Conservation (phyloP, 2,329 filamentous ascomycete genomes). For the Cordyceps javanica region DNA sequence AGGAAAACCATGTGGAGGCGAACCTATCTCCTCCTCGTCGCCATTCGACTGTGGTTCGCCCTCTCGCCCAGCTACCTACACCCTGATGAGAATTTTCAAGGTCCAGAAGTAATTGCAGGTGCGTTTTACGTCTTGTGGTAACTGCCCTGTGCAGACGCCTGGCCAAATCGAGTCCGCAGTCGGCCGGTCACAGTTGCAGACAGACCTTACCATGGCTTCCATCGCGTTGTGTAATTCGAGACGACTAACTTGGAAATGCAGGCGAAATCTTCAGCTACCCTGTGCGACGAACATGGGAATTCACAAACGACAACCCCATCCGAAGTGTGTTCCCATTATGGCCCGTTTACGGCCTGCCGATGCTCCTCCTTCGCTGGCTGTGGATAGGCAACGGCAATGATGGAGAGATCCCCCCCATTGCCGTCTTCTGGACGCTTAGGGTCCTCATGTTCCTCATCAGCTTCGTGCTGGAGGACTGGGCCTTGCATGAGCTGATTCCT, state of each 20-base stretch:
- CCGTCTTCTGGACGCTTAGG: constrained; percentile 84
- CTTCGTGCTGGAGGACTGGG: constrained; percentile 97
- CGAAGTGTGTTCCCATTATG: constrained; percentile 96
- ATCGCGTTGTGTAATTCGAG: not conserved
- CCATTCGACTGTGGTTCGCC: constrained; percentile 89
- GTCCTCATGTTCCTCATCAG: constrained; percentile 90
- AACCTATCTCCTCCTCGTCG: constrained; percentile 74
- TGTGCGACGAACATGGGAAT: constrained; percentile 90
- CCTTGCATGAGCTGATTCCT: constrained; percentile 82
- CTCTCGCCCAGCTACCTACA: constrained; percentile 94
- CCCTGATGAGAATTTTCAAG: constrained; percentile 98
- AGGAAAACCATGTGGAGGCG: constrained; percentile 73
- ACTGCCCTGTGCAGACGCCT: not conserved
- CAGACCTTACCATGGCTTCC: not conserved
- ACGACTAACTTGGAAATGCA: constrained; percentile 29
- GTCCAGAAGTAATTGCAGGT: constrained; percentile 96
- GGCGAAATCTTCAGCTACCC: constrained; percentile 92
- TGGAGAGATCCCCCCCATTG: constrained; percentile 71
- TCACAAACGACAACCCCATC: constrained; percentile 79
- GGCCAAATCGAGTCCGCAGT: not conserved
- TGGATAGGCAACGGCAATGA: constrained; percentile 79
- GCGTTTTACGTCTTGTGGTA: constrained; percentile 31
- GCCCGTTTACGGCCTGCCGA: constrained; percentile 89
- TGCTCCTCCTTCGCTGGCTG: constrained; percentile 87
- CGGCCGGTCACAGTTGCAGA: not conserved